A percentile compares a stretch with the other conserved stretches of the same genome.
Evolutionary conservation across 192 early-diverging fungal species (phyloP).

Genomic region (Fimicolochytrium jonesii): DNA sequence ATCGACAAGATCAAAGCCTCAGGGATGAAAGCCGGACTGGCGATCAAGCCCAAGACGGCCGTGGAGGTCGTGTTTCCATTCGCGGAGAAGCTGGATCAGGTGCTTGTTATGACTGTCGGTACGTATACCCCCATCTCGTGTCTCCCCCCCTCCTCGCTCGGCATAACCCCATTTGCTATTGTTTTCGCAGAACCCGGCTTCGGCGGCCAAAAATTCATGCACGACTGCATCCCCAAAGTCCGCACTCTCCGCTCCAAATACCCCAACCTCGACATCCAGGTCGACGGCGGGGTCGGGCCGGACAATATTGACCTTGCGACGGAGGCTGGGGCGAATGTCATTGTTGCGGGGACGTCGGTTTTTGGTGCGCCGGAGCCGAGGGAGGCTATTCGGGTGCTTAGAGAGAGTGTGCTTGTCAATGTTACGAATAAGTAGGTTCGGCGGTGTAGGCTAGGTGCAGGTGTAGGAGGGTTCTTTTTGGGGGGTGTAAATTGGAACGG

Average conservation of each 20-base stretch:
- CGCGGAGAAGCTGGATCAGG: slow-evolving; percentile 70
- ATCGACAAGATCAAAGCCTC: slow-evolving; percentile 75
- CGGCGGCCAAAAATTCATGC: slow-evolving; percentile 94
- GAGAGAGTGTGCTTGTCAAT: slow-evolving; percentile 25
- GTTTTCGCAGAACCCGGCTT: slow-evolving; percentile 77
- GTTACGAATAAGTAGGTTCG: slow-evolving; percentile 16
- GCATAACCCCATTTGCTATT: background rate
- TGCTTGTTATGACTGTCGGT: slow-evolving; percentile 90
- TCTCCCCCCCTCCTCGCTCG: too few species aligned
- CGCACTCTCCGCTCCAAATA: slow-evolving; percentile 65
- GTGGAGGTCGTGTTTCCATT: slow-evolving; percentile 36
- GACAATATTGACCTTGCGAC: slow-evolving; percentile 85
- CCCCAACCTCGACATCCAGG: slow-evolving; percentile 89
- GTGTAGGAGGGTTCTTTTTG: too few species aligned
- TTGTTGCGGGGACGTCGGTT: slow-evolving; percentile 90
- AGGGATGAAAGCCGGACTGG: slow-evolving; percentile 91
- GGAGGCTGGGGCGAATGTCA: slow-evolving; percentile 92
- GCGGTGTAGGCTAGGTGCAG: too few species aligned
- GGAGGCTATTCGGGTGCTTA: slow-evolving; percentile 65
- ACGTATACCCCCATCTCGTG: too few species aligned
- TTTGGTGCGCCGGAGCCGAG: slow-evolving; percentile 73
- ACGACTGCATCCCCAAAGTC: slow-evolving; percentile 82
- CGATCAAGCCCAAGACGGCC: slow-evolving; percentile 86
- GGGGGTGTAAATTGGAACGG: too few species aligned
- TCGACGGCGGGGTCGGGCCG: slow-evolving; percentile 85